These are phyloP conservation scores for Trypanosoma boissoni DNA, from an alignment of 208 protist species.

Conservation along the genomic window DNA sequence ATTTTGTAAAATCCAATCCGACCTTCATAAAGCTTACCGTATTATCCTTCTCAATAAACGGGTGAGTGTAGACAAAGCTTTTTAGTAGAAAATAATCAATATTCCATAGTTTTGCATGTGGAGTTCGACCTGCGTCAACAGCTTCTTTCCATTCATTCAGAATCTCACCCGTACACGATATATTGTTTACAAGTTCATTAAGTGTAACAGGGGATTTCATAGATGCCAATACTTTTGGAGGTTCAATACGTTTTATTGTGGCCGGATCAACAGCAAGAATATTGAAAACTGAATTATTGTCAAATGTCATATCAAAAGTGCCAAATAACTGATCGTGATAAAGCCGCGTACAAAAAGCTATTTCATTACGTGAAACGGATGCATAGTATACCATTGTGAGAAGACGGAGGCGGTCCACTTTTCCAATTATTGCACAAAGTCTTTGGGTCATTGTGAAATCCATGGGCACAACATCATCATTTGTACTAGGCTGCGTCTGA, in stretches of 20 bases:
- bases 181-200: constrained; percentile 4
- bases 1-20: background rate
- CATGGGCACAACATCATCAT: constrained; percentile 3
- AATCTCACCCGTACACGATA: background rate
- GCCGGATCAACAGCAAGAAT: constrained; percentile 1
- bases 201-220: background rate
- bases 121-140: background rate
- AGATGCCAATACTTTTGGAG: background rate
- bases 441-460: constrained; percentile 7
- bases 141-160: constrained; percentile 1
- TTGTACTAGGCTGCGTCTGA: background rate
- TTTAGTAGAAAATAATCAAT: constrained; percentile 4
- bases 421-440: constrained; percentile 5
- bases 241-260: background rate
- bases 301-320: background rate
- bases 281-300: background rate
- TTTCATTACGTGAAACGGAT: constrained; percentile 5
- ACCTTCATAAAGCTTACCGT: constrained; percentile 9
- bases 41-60: constrained; percentile 17
- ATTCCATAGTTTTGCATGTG: background rate
- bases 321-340: background rate
- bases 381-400: constrained; percentile 3
- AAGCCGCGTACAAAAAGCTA: constrained; percentile 6
- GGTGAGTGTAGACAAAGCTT: constrained; percentile 5
- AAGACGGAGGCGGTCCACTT: constrained; percentile 4